Evolutionary conservation across 2,329 filamentous ascomycete species (phyloP).

Genomic region (Cordyceps sp.): DNA sequence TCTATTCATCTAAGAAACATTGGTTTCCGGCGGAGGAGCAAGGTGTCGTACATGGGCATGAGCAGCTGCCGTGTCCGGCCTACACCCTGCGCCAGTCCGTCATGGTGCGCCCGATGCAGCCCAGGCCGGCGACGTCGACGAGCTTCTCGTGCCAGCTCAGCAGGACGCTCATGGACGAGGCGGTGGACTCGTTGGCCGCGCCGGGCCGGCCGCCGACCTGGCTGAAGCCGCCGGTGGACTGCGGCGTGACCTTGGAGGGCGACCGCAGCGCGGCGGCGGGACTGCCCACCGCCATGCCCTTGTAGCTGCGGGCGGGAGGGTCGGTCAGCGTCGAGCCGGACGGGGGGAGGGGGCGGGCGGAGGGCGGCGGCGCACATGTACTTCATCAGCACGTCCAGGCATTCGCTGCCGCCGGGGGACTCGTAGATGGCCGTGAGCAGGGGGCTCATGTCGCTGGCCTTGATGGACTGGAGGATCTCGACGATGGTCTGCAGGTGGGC

Average conservation of each 20-base stretch:
- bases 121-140: conserved; percentile 80
- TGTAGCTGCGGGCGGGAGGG: conserved; percentile 45
- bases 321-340: not conserved
- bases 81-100: conserved; percentile 74
- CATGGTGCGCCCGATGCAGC: conserved; percentile 88
- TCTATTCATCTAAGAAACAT: no score
- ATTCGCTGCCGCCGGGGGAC: conserved; percentile 64
- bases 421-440: conserved; percentile 69
- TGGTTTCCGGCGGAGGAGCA: no score
- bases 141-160: conserved; percentile 99
- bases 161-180: conserved; percentile 87
- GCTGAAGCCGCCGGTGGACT: conserved; percentile 68
- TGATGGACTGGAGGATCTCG: conserved; percentile 90
- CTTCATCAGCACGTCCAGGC: conserved; percentile 90
- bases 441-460: conserved; percentile 87
- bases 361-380: conserved; percentile 53
- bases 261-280: conserved; percentile 26
- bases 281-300: conserved; percentile 55
- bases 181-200: conserved; percentile 47
- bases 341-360: no score
- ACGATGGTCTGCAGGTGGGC: conserved; percentile 74
- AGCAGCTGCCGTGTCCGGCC: not conserved
- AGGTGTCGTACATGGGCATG: not conserved
- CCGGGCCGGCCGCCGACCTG: conserved; percentile 48
- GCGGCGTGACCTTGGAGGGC: conserved; percentile 40